Evolutionary conservation across 805 yeast species (phyloP).

Genomic region (Vanderwaltozyma verrucispora): DNA sequence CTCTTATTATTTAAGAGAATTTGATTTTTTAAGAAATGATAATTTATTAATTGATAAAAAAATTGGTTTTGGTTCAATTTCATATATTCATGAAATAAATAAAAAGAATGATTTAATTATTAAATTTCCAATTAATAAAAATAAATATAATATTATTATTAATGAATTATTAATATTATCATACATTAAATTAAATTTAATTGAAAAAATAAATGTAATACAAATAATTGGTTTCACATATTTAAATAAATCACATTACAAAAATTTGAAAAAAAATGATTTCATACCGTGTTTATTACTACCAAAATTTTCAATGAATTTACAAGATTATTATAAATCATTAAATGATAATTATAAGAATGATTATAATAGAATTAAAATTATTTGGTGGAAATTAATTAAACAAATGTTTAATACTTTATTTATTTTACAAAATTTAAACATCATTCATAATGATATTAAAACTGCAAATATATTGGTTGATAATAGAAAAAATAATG

Average conservation of each 20-base stretch:
- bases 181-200: too few species aligned
- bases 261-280: conserved; percentile 3
- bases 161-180: conserved; percentile 8
- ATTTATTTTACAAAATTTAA: conserved; percentile 4
- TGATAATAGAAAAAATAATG: neutral
- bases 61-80: conserved; percentile 10
- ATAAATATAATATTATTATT: conserved; percentile 7
- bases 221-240: conserved; percentile 3
- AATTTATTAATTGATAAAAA: neutral
- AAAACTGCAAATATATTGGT: conserved; percentile 15
- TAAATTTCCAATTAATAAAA: conserved; percentile 9
- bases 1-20: too few species aligned
- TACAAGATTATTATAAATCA: conserved; percentile 6
- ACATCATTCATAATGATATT: conserved; percentile 15
- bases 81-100: conserved; percentile 7
- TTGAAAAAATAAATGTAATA: neutral
- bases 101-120: conserved; percentile 2
- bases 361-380: too few species aligned
- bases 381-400: conserved; percentile 8
- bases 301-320: conserved; percentile 6
- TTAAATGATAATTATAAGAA: too few species aligned
- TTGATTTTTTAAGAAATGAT: neutral
- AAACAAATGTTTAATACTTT: conserved; percentile 6
- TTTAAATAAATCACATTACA: conserved; percentile 3
- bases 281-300: conserved; percentile 10